These are phyloP conservation scores for Cladophialophora psammophila DNA, from an alignment of 2,329 filamentous ascomycete species.

Conservation along the genomic window DNA sequence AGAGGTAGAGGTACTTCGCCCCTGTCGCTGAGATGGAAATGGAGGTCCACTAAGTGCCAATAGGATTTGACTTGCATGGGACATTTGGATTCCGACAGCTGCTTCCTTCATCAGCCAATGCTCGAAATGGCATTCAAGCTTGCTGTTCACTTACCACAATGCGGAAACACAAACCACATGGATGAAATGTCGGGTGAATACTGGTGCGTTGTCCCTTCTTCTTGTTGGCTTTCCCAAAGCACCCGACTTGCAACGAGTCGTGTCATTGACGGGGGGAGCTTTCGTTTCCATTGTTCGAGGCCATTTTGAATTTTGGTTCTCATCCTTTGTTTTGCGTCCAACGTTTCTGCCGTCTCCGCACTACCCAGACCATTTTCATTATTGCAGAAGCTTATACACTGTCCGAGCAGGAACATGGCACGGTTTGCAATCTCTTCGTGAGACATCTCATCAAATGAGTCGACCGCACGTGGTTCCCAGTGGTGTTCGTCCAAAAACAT, in stretches of 20 bases:
- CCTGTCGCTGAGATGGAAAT: not conserved
- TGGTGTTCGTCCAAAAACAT: slow-evolving; percentile 23
- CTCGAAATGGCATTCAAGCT: not conserved
- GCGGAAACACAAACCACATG: slow-evolving; percentile 1
- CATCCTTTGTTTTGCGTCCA: not conserved
- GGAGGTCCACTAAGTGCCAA: not conserved
- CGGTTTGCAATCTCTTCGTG: slow-evolving; percentile 18
- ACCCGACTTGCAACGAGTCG: not conserved
- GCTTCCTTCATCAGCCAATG: not conserved
- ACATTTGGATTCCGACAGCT: slow-evolving; percentile 15
- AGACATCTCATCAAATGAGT: slow-evolving; percentile 9
- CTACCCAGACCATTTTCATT: not conserved
- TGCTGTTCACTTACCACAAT: slow-evolving; percentile 1
- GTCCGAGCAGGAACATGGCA: slow-evolving; percentile 17
- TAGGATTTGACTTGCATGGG: slow-evolving; percentile 9
- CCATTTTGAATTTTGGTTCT: slow-evolving; percentile 8
- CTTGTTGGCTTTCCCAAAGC: not conserved
- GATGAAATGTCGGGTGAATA: not conserved
- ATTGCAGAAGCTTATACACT: slow-evolving; percentile 17
- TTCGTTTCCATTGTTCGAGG: slow-evolving; percentile 18
- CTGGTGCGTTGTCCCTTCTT: not conserved
- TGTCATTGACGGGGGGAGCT: slow-evolving; percentile 16
- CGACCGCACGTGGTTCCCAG: slow-evolving; percentile 17
- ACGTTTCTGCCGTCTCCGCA: not conserved
- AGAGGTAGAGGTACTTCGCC: not conserved